Evolutionary conservation across 768 basidiomycete species (phyloP).

Genomic region (Piloderma croceum): DNA sequence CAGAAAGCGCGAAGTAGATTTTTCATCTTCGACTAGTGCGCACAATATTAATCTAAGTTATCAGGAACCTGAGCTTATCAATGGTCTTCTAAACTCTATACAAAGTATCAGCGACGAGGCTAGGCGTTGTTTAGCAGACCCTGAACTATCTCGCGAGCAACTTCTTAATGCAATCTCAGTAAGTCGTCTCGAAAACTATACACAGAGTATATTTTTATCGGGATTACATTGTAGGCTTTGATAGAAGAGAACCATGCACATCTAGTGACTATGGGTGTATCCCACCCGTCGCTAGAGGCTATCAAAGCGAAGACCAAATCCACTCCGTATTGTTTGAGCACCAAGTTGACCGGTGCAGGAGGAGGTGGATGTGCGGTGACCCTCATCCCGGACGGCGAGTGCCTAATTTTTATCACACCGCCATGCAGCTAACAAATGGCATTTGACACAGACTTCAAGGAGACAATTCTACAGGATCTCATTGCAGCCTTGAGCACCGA

Average conservation of each 20-base stretch:
- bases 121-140: conserved; percentile 63
- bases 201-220: conserved; percentile 6
- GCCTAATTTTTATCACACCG: neutral
- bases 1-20: conserved; percentile 55
- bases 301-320: conserved; percentile 68
- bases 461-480: conserved; percentile 52
- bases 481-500: conserved; percentile 52
- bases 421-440: neutral
- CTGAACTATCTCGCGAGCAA: conserved; percentile 58
- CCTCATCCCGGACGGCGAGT: conserved; percentile 81
- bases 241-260: conserved; percentile 88
- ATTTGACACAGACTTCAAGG: conserved; percentile 59
- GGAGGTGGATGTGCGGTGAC: conserved; percentile 98
- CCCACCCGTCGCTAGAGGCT: conserved; percentile 80
- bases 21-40: neutral
- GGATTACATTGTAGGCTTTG: conserved; percentile 46
- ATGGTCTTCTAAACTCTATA: conserved; percentile 71
- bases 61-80: conserved; percentile 83
- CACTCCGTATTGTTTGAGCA: conserved; percentile 64
- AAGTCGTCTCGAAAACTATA: conserved; percentile 26
- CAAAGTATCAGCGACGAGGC: conserved; percentile 85
- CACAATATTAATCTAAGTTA: conserved; percentile 4
- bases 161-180: conserved; percentile 69
- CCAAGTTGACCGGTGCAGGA: conserved; percentile 97
- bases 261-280: conserved; percentile 81